Conservation (phyloP, 345 rosid species). For the Lepidium africanum region DNA sequence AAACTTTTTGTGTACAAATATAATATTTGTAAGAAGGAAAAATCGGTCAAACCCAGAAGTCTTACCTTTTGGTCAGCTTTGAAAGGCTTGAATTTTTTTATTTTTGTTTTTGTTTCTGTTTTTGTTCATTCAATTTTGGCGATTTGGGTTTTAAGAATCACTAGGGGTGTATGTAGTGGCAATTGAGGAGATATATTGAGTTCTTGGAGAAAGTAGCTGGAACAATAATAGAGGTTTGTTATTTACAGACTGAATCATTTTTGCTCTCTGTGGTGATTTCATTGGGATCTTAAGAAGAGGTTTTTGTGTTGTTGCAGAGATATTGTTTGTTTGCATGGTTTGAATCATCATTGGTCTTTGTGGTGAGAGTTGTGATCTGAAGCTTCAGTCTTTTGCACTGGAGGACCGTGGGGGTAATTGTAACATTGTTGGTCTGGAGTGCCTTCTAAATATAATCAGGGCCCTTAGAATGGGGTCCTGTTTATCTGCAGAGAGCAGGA, state of each 20-base stretch:
- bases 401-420: slow-evolving; percentile 50
- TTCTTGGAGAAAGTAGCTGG: slow-evolving; percentile 9
- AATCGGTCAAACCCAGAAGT: slow-evolving; percentile 19
- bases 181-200: neutral
- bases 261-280: slow-evolving; percentile 13
- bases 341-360: slow-evolving; percentile 15
- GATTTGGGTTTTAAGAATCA: slow-evolving; percentile 6
- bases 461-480: slow-evolving; percentile 99
- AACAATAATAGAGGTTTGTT: slow-evolving; percentile 4
- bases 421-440: slow-evolving; percentile 83
- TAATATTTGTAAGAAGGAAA: slow-evolving; percentile 5
- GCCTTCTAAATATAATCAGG: slow-evolving; percentile 85
- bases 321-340: neutral
- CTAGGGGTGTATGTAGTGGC: neutral
- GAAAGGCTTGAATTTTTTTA: slow-evolving; percentile 6
- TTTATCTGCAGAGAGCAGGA: slow-evolving; percentile 90
- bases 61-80: slow-evolving; percentile 24
- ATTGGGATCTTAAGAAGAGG: neutral
- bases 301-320: neutral
- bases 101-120: neutral
- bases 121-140: slow-evolving; percentile 9
- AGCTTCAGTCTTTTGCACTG: slow-evolving; percentile 60
- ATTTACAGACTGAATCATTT: neutral
- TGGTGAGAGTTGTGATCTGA: slow-evolving; percentile 25
- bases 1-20: neutral